Evolutionary conservation across 768 basidiomycete genomes (phyloP).

Genomic region (Phaeotremella skinneri): DNA sequence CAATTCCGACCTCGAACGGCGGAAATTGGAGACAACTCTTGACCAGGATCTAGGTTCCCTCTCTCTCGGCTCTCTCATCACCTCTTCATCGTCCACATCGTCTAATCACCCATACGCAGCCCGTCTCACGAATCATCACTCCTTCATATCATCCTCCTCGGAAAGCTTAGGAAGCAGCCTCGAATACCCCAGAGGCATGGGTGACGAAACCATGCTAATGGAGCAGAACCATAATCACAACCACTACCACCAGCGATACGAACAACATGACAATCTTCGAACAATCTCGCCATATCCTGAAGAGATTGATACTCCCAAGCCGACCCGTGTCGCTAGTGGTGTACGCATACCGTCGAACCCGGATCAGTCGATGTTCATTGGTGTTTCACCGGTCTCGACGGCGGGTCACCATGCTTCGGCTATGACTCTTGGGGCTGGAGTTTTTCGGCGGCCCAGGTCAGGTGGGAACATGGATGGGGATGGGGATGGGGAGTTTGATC

Average conservation of each 20-base stretch:
- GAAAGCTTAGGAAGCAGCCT: not conserved
- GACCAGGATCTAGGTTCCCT: slow-evolving; percentile 39
- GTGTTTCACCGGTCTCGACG: slow-evolving; percentile 61
- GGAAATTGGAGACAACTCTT: slow-evolving; percentile 41
- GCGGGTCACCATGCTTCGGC: slow-evolving; percentile 86
- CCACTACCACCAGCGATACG: not conserved
- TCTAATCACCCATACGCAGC: not conserved
- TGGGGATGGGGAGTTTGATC: slow-evolving; percentile 60
- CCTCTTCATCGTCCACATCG: slow-evolving; percentile 15
- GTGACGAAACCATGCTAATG: not conserved
- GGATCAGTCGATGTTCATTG: slow-evolving; percentile 27
- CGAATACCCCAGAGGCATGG: slow-evolving; percentile 21
- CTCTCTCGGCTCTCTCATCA: slow-evolving; percentile 25
- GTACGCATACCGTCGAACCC: not conserved
- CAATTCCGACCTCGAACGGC: slow-evolving; percentile 35
- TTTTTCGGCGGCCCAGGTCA: slow-evolving; percentile 59
- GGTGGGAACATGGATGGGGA: slow-evolving; percentile 60
- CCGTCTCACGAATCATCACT: not conserved
- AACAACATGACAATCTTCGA: no score
- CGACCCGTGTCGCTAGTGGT: not conserved
- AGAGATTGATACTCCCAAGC: not conserved
- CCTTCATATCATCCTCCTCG: slow-evolving; percentile 12
- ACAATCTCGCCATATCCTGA: no score
- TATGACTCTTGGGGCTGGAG: slow-evolving; percentile 78
- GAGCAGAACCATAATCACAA: not conserved